Base-by-base conservation (phyloP, 2,329 filamentous ascomycete species). In the Lasiodiplodia hormozganensis region DNA sequence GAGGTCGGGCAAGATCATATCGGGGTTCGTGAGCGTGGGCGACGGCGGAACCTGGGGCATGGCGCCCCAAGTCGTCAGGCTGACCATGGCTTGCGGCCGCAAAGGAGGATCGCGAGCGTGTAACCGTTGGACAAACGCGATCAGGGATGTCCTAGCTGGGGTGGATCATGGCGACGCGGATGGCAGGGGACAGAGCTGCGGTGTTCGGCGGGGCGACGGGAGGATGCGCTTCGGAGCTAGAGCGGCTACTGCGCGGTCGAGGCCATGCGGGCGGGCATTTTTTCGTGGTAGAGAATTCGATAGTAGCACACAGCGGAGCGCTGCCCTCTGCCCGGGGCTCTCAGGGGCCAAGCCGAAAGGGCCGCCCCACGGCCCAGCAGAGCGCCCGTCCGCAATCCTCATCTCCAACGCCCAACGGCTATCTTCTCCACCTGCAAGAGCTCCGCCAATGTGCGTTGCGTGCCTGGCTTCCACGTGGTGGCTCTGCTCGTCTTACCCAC, bases 1-100 rank as follows among this genome's bases (percentile, higher is more conserved):
- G 47, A 68, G 67, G 67, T 91, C 89, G 70, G 94, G 94, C 65
- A 97, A 83, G 74, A 97, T 97, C 93, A 97, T 94, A 78, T 97
- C 94, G 65, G 94, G 93, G 79, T 97, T 96, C 68, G 93, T 96
- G 75, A 97, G 84, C 2, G 94, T 97, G 57, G 94, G 94, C 69
- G 93, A 96, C 14, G 88, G 89, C 71, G 91, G 67, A 11, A 53
- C 28, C 51, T 64, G 57, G 28, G 67, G 49, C 67, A 68, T 68
- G 14, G 57, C 51, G 43, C 52, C 67, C 67, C 67, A 68, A 47
- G 67, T 68, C 38, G 52, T 53, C 28, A 68, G 40, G 51, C 58
- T 68, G 58, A 54, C 51, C 57, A 67, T 67, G 65, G 53, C 43
- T 23, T 28, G 51, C 28, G 51, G 47, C 36, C 31, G 31, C 23